Conservation (phyloP, 176 grass and related monocot genomes). For the Saccharum officinarum region DNA sequence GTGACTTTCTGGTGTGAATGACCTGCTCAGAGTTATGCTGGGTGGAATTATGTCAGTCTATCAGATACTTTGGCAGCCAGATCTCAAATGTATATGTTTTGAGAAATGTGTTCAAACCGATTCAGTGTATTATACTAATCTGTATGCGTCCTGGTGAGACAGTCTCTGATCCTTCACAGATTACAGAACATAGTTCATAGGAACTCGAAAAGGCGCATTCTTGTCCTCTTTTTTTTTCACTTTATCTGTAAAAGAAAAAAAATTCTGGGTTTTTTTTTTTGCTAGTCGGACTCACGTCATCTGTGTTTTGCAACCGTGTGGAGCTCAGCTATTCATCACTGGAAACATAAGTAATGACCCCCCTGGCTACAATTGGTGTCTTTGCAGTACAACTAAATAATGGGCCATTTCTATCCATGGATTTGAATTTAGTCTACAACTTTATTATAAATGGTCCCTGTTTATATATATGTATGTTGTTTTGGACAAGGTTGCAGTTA, state of each 20-base stretch:
- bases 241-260: slow-evolving; percentile 11
- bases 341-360: background rate
- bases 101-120: background rate
- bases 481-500: too few relatives aligned
- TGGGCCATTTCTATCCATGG: too few relatives aligned
- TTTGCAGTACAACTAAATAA: background rate
- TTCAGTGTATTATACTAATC: slow-evolving; percentile 26
- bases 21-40: background rate
- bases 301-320: background rate
- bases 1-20: background rate
- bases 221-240: background rate
- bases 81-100: slow-evolving; percentile 4
- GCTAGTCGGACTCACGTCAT: background rate
- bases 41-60: background rate
- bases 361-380: background rate
- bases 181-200: background rate
- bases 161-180: background rate
- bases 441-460: too few relatives aligned
- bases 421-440: too few relatives aligned
- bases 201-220: background rate
- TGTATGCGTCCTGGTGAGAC: slow-evolving; percentile 1
- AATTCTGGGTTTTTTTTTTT: background rate
- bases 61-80: slow-evolving; percentile 3
- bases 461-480: too few relatives aligned
- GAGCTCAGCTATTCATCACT: background rate